A percentile compares a stretch with the other conserved stretches of the same genome.
Conservation (phyloP, 2,329 filamentous ascomycete species). For the Claviceps paspali region DNA sequence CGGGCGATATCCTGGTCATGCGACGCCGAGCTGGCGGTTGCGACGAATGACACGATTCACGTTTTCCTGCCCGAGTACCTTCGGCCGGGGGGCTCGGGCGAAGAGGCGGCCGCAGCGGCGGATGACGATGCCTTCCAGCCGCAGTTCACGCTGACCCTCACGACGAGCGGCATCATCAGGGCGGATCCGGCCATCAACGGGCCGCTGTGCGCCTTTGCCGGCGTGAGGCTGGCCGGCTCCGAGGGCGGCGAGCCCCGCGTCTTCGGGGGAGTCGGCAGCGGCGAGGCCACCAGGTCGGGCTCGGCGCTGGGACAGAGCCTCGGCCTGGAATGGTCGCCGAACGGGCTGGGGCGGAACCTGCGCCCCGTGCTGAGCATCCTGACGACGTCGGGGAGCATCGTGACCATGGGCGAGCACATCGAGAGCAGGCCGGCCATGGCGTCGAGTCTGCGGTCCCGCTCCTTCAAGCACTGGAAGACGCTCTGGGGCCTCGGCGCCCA, state of each 20-base stretch:
- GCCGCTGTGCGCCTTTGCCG: slow-evolving; percentile 25
- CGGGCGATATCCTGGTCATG: slow-evolving; percentile 36
- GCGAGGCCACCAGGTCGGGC: slow-evolving; percentile 31
- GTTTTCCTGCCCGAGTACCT: slow-evolving; percentile 34
- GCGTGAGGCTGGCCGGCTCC: slow-evolving; percentile 17
- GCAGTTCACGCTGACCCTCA: slow-evolving; percentile 20
- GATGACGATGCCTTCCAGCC: slow-evolving; percentile 14
- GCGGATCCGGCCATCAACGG: slow-evolving; percentile 30
- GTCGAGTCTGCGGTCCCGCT: slow-evolving; percentile 19
- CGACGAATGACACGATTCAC: slow-evolving; percentile 38
- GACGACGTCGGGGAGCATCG: slow-evolving; percentile 32
- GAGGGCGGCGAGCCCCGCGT: slow-evolving; percentile 14
- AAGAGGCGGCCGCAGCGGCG: slow-evolving; percentile 14
- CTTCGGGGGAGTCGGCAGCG: slow-evolving; percentile 28
- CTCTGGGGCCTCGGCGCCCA: slow-evolving; percentile 41
- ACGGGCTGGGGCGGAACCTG: slow-evolving; percentile 37
- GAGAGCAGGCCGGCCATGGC: slow-evolving; percentile 14
- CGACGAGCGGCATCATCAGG: slow-evolving; percentile 18
- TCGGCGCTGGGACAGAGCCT: slow-evolving; percentile 39
- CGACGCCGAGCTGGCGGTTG: slow-evolving; percentile 41
- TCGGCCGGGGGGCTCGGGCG: slow-evolving; percentile 9
- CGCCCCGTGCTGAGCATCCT: slow-evolving; percentile 36
- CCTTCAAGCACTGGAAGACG: slow-evolving; percentile 34
- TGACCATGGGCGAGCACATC: slow-evolving; percentile 34
- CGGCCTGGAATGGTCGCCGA: slow-evolving; percentile 40